phyloP scores from a whole-genome alignment of 768 basidiomycete species.

The Hericium erinaceus region DNA sequence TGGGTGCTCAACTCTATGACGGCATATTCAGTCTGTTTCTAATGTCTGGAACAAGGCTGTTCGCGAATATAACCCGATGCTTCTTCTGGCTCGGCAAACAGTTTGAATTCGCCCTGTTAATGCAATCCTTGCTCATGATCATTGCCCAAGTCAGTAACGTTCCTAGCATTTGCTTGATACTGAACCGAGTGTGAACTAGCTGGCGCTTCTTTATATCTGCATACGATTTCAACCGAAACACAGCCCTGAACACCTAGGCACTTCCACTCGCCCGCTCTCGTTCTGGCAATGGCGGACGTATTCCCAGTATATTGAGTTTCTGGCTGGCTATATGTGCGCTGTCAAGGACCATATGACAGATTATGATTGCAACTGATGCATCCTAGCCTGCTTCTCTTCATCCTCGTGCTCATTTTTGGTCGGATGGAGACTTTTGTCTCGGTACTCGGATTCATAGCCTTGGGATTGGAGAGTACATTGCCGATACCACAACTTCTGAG shows the following conservation, averaged over 20 bases:
- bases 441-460: constrained; percentile 63
- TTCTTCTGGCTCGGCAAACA: constrained; percentile 84
- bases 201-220: constrained; percentile 75
- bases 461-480: constrained; percentile 81
- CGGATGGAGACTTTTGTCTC: constrained; percentile 50
- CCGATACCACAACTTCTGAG: constrained; percentile 80
- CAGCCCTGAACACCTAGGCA: constrained; percentile 49
- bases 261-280: constrained; percentile 55
- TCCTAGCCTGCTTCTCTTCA: constrained; percentile 52
- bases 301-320: constrained; percentile 72
- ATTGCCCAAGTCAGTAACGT: constrained; percentile 53
- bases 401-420: constrained; percentile 67
- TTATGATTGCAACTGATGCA: background rate
- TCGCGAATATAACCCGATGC: constrained; percentile 81
- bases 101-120: constrained; percentile 68
- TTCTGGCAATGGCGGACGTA: constrained; percentile 87
- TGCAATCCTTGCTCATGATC: constrained; percentile 83
- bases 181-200: constrained; percentile 30
- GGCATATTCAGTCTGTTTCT: background rate
- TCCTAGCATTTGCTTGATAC: constrained; percentile 8
- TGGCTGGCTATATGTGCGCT: constrained; percentile 67
- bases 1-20: constrained; percentile 23
- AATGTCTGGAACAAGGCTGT: constrained; percentile 34
- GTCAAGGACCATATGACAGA: background rate
- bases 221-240: constrained; percentile 56